Evolutionary conservation across 164 flowering plant genomes (phyloP), one percentile per base, ranked within the genome.

Genomic region (Aristolochia californica): DNA sequence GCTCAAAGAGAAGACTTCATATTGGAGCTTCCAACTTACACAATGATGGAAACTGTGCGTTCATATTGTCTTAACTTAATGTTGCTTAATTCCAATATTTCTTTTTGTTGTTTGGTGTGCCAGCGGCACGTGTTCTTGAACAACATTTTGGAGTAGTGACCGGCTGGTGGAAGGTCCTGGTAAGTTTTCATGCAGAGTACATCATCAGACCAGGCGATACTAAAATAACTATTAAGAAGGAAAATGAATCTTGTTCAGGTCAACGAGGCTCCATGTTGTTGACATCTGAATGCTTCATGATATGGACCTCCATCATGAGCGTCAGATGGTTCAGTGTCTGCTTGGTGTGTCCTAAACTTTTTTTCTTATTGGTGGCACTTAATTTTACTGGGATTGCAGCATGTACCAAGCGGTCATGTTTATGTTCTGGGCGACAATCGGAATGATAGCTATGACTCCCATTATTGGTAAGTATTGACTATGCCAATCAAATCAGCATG

Each of bases 361-460:
- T n/a, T 30, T 52, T 18, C 51, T 50, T 43, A 34, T 50, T 56
- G 24, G 23, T 50, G 50, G 27, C 25, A 38, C 45, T 58, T 44
- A 44, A 16, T 27, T 50, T 56, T 54, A 44, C 48, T 40, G 57
- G 23, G 30, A 56, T 58, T 71, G 78, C 80, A 81, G 82, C 53
- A 13, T 56, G 78, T 82, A 45, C 83, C 87, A 15, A 48, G 65
- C 52, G 78, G 70, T 26, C 70, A 72, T 74, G 82, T 82, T 20
- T 82, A 40, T 57, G 83, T 82, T 55, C 34, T 82, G 75, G 87
- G 87, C 14, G 87, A 82, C 70, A 76, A 82, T 54, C 80, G 83
- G 1, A 78, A 82, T 55, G 74, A 71, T 52, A 82, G 83, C 71
- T 76, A 28, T 17, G 83, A 82, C 55, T 82, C 83, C 47, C 82